Percentiles rank a stretch among this genome's conserved stretches.
phyloP scores from a whole-genome alignment of 441 rosid species.

The Brassica hybrid region DNA sequence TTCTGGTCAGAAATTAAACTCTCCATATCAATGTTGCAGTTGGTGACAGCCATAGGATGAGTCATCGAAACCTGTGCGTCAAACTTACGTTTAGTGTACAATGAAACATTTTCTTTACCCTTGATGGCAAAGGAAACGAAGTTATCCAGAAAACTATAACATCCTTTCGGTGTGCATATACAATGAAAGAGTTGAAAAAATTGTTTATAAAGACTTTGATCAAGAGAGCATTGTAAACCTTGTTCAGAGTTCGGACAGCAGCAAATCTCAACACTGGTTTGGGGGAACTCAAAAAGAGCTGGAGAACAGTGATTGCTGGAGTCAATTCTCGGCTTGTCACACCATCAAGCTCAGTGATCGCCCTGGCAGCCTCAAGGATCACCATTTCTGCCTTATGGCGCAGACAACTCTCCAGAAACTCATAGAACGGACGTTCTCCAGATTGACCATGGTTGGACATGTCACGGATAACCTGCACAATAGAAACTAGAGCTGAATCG shows the following conservation, averaged over 20 bases:
- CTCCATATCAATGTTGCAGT: conserved; percentile 99
- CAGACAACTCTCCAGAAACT: conserved; percentile 92
- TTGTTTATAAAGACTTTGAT: conserved; percentile 3
- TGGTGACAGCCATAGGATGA: conserved; percentile 98
- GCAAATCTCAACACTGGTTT: conserved; percentile 98
- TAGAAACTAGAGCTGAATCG: conserved; percentile 8
- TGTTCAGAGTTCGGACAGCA: conserved; percentile 97
- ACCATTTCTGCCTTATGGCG: conserved; percentile 99
- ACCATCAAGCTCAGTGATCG: conserved; percentile 94
- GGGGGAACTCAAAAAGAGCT: conserved; percentile 93
- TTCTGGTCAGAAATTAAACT: conserved; percentile 97
- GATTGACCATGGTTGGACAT: conserved; percentile 72
- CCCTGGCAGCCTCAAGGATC: conserved; percentile 98
- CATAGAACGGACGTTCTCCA: conserved; percentile 97
- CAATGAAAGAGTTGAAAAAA: neutral
- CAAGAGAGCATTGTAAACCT: conserved; percentile 52
- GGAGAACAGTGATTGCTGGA: conserved; percentile 98
- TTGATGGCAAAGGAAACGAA: neutral
- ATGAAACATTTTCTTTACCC: conserved; percentile 13
- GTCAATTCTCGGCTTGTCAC: conserved; percentile 93
- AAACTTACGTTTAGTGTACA: conserved; percentile 27
- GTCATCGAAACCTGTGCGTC: conserved; percentile 92
- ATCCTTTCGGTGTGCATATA: neutral
- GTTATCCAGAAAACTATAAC: neutral
- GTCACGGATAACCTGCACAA: conserved; percentile 81